These are phyloP conservation scores for Thalassiosira profunda DNA, from an alignment of 108 stramenopile species.

Conservation along the genomic window DNA sequence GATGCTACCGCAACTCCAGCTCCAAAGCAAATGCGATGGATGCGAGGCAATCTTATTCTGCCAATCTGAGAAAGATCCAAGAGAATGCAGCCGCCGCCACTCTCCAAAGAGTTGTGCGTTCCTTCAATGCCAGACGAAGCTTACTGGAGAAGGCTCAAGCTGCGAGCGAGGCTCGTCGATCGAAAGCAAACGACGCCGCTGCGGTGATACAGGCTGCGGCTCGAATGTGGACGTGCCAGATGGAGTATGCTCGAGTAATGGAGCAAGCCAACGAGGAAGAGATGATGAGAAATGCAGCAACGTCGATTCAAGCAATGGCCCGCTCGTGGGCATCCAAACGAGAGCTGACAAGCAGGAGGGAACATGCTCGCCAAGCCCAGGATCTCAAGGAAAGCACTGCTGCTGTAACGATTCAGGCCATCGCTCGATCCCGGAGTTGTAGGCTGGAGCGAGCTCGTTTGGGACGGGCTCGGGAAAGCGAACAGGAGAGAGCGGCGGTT, in stretches of 20 bases:
- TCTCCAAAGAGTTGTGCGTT: not conserved
- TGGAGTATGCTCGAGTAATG: not conserved
- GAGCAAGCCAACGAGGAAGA: not conserved
- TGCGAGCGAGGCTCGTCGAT: not conserved
- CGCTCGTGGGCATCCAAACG: not conserved
- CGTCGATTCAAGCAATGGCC: slow-evolving; percentile 1
- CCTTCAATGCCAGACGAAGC: too few relatives aligned
- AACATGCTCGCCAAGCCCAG: not conserved
- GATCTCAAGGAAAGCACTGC: not conserved
- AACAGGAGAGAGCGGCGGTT: too few relatives aligned
- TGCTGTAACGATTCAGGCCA: slow-evolving; percentile 4
- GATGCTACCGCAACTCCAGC: not conserved
- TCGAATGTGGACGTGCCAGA: slow-evolving; percentile 5
- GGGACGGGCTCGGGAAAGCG: not conserved
- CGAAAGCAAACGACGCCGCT: slow-evolving; percentile 22
- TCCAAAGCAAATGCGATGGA: not conserved
- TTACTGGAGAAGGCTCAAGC: too few relatives aligned
- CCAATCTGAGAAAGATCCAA: not conserved
- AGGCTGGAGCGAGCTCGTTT: not conserved
- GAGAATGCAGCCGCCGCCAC: not conserved
- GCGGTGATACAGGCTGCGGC: slow-evolving; percentile 43
- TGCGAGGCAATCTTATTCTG: not conserved
- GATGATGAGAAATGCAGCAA: not conserved
- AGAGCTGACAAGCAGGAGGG: not conserved
- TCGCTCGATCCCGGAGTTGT: not conserved